Conservation (phyloP, 495 filamentous ascomycete species). For the Tirmania nivea region DNA sequence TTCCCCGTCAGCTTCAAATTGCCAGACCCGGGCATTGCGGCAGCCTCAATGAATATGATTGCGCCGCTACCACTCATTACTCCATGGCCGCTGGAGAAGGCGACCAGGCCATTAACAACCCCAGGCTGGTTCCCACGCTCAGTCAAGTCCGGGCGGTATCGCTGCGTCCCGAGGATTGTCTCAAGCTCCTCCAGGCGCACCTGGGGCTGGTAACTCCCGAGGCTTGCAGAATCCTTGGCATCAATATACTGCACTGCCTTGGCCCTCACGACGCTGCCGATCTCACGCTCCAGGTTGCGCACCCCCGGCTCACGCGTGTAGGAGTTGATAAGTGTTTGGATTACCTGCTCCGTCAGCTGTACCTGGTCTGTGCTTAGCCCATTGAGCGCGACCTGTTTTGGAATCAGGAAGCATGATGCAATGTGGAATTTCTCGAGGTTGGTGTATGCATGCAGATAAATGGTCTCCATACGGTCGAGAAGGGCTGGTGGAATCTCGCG, state of each 20-base stretch:
- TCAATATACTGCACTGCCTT: constrained; percentile 93
- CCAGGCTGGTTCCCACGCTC: constrained; percentile 73
- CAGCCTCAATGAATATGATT: constrained; percentile 95
- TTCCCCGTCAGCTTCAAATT: constrained; percentile 94
- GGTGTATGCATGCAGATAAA: constrained; percentile 81
- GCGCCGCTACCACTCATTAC: constrained; percentile 49
- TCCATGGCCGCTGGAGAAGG: constrained; percentile 54
- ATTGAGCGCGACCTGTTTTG: constrained; percentile 71
- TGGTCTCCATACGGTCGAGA: constrained; percentile 94
- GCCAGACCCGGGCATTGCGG: constrained; percentile 87
- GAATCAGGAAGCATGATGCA: constrained; percentile 75
- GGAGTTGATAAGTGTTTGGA: constrained; percentile 81
- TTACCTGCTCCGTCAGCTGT: constrained; percentile 52
- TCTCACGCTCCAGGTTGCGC: constrained; percentile 84
- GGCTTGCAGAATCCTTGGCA: constrained; percentile 52
- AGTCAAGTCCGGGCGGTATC: constrained; percentile 87
- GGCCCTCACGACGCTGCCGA: constrained; percentile 78
- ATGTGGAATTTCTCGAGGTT: constrained; percentile 97
- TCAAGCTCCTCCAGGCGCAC: constrained; percentile 66
- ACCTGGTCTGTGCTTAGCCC: constrained; percentile 57
- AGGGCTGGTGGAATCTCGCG: constrained; percentile 88
- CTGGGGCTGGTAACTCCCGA: constrained; percentile 47
- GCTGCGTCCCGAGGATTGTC: constrained; percentile 76
- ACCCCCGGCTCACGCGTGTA: constrained; percentile 98
- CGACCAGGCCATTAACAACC: constrained; percentile 90